A percentile compares a stretch with the other conserved stretches of the same genome.
Conservation (phyloP, 495 filamentous ascomycete species). For the Xylaria nigripes region DNA sequence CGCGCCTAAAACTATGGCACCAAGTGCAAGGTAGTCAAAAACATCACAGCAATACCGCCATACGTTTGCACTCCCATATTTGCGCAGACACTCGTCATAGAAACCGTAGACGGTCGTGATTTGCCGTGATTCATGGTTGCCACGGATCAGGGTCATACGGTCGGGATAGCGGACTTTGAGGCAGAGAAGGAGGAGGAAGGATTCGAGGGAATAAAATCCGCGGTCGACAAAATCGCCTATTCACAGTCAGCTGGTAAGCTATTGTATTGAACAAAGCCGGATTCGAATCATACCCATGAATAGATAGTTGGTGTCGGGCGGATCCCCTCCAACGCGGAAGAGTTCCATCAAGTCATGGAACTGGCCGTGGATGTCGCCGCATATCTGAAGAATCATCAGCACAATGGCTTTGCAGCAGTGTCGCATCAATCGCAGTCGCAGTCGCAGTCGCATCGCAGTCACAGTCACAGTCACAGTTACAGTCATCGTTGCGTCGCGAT, state of each 20-base stretch:
- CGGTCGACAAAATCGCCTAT: constrained; percentile 93
- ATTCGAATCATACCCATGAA: constrained; percentile 67
- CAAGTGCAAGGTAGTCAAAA: constrained; percentile 94
- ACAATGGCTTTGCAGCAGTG: too few relatives aligned
- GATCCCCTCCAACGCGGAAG: constrained; percentile 89
- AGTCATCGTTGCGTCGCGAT: neutral
- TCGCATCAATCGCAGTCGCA: too few relatives aligned
- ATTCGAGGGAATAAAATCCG: constrained; percentile 95
- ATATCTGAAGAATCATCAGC: constrained; percentile 53
- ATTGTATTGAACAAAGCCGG: neutral
- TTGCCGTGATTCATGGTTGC: constrained; percentile 95
- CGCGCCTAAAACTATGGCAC: constrained; percentile 86
- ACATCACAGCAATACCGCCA: constrained; percentile 99
- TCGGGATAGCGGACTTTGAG: constrained; percentile 97
- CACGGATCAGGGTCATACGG: constrained; percentile 92
- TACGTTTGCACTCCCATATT: constrained; percentile 95
- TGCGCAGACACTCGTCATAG: constrained; percentile 95
- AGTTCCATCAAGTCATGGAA: constrained; percentile 99
- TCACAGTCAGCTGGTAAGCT: constrained; percentile 7
- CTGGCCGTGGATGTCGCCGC: constrained; percentile 96
- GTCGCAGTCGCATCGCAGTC: neutral
- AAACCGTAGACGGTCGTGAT: constrained; percentile 98
- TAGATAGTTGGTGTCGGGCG: constrained; percentile 95
- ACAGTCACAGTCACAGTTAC: neutral
- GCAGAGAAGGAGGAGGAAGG: constrained; percentile 86